phyloP scores from a whole-genome alignment of 2,329 filamentous ascomycete species.

The Exophiala spinifera region DNA sequence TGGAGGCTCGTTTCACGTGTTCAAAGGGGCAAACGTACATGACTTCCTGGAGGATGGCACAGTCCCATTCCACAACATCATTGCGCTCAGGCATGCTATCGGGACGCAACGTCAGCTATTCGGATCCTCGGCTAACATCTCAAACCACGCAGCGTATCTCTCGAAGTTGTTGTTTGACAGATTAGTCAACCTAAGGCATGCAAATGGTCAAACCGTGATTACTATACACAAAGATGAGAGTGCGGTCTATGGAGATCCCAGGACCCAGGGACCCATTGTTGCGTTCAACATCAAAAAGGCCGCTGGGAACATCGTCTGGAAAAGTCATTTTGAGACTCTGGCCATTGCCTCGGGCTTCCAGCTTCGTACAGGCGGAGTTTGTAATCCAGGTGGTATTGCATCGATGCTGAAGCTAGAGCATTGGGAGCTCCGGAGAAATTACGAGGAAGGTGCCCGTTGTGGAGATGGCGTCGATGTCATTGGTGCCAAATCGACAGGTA shows the following conservation, averaged over 20 bases:
- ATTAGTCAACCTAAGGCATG: conserved; percentile 50
- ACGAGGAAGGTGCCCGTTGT: conserved; percentile 78
- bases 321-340: conserved; percentile 57
- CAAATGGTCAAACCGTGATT: conserved; percentile 52
- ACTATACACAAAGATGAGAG: conserved; percentile 55
- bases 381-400: conserved; percentile 64
- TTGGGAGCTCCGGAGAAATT: conserved; percentile 80
- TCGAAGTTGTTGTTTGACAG: conserved; percentile 54
- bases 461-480: conserved; percentile 80
- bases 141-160: conserved; percentile 67
- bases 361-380: conserved; percentile 58
- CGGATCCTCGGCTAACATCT: conserved; percentile 64
- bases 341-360: conserved; percentile 58
- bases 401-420: conserved; percentile 68
- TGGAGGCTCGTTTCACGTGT: conserved; percentile 76
- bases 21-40: conserved; percentile 65
- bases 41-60: conserved; percentile 68
- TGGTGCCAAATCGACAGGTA: conserved; percentile 80
- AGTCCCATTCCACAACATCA: conserved; percentile 80
- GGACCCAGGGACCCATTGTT: conserved; percentile 64
- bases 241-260: conserved; percentile 52
- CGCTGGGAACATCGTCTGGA: conserved; percentile 54
- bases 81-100: conserved; percentile 74
- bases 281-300: conserved; percentile 60
- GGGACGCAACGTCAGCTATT: conserved; percentile 67